Evolutionary conservation across 2,329 filamentous ascomycete species (phyloP).

Genomic region (Aspergillus sp.): DNA sequence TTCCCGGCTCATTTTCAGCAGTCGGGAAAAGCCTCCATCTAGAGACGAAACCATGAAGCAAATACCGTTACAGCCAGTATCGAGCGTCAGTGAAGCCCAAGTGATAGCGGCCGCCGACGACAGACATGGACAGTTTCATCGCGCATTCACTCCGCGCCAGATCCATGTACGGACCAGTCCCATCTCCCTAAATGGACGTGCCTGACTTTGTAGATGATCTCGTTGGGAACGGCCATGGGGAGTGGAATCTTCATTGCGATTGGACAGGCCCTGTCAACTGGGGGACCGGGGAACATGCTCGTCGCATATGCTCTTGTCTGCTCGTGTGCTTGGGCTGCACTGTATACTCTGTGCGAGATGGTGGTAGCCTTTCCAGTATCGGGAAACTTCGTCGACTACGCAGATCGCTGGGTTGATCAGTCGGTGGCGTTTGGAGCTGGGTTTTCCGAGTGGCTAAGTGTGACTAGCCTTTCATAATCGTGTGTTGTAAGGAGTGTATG

Average conservation of each 20-base stretch:
- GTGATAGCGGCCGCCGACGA: not conserved
- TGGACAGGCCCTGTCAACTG: constrained; percentile 25
- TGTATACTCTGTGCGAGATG: constrained; percentile 36
- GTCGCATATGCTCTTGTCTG: constrained; percentile 32
- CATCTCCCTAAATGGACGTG: not conserved
- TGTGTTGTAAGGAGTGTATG: not conserved
- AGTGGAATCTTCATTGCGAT: constrained; percentile 18
- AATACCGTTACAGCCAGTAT: not conserved
- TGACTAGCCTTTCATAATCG: not conserved
- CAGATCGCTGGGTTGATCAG: constrained; percentile 38
- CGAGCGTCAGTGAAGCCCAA: not conserved
- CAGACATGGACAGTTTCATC: not conserved
- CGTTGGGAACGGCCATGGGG: constrained; percentile 10
- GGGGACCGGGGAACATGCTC: constrained; percentile 32
- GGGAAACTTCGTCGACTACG: constrained; percentile 40
- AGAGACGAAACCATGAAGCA: not conserved
- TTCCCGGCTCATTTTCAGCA: no score
- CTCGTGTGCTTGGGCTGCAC: constrained; percentile 31
- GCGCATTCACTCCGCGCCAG: not conserved
- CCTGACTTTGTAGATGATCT: not conserved
- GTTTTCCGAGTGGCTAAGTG: constrained; percentile 22
- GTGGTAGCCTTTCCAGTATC: constrained; percentile 37
- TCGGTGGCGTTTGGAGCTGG: constrained; percentile 41
- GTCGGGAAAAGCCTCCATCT: not conserved
- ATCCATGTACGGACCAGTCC: not conserved